phyloP scores from a whole-genome alignment of 371 early-diverging fungal genomes.

The Mortierella sp. region DNA sequence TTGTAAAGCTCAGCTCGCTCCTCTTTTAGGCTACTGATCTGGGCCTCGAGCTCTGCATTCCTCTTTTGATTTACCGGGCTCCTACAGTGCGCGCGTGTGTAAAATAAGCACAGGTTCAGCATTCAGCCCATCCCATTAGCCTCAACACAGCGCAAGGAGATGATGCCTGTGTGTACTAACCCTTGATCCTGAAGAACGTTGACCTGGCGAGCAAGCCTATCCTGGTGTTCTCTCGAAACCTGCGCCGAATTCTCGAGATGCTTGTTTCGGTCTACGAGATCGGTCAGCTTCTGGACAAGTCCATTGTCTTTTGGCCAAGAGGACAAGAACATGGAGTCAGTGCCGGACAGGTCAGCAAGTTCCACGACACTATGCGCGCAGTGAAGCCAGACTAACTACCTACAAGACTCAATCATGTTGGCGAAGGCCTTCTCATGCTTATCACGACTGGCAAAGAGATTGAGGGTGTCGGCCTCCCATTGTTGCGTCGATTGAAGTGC shows the following conservation, averaged over 20 bases:
- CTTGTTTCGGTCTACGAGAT: constrained; percentile 48
- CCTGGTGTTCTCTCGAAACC: constrained; percentile 38
- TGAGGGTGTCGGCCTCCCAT: constrained; percentile 50
- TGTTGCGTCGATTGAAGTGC: constrained; percentile 33
- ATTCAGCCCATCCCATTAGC: constrained; percentile 12
- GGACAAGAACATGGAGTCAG: neutral
- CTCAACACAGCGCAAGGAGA: too few species aligned
- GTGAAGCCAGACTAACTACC: too few species aligned
- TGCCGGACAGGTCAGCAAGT: too few species aligned
- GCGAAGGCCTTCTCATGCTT: constrained; percentile 49
- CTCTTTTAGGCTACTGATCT: constrained; percentile 80
- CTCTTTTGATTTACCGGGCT: constrained; percentile 65
- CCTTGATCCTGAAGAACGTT: constrained; percentile 46
- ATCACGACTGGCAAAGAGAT: constrained; percentile 44
- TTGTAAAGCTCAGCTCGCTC: constrained; percentile 92
- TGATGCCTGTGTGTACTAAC: constrained; percentile 11
- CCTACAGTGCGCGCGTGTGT: constrained; percentile 14
- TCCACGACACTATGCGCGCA: too few species aligned
- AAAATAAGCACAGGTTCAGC: constrained; percentile 1
- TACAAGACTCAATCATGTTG: constrained; percentile 55
- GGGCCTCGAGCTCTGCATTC: constrained; percentile 79
- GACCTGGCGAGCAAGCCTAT: constrained; percentile 50
- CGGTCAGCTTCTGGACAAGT: constrained; percentile 46
- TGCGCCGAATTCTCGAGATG: constrained; percentile 37
- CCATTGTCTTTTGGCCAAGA: constrained; percentile 48